Conservation (phyloP, 1,139 yeast genomes). For the Sugiyamaella sp. region DNA sequence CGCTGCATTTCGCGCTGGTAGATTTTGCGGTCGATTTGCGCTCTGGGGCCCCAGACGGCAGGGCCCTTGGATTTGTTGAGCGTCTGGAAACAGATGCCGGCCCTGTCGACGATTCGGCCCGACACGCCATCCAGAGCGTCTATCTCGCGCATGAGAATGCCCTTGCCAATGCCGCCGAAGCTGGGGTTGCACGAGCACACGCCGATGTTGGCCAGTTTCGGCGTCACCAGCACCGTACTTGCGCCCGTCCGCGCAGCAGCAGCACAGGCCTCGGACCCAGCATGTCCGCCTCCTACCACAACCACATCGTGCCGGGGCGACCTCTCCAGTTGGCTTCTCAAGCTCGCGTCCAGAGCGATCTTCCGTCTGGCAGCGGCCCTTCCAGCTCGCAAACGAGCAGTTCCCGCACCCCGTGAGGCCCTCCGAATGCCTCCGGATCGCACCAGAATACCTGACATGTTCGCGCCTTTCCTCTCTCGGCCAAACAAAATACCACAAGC, state of each 20-base stretch:
- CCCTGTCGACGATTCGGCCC: constrained; percentile 78
- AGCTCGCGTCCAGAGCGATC: constrained; percentile 16
- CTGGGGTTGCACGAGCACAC: constrained; percentile 97
- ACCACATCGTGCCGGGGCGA: constrained; percentile 59
- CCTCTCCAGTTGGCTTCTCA: constrained; percentile 18
- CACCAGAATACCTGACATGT: not conserved
- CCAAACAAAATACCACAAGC: no score
- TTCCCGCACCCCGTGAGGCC: not conserved
- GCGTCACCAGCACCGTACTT: constrained; percentile 75
- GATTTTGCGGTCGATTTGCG: constrained; percentile 87
- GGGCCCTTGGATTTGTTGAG: constrained; percentile 90
- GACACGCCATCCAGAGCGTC: constrained; percentile 97
- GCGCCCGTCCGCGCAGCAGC: constrained; percentile 89
- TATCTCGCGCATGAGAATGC: constrained; percentile 86
- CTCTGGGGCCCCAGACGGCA: constrained; percentile 98
- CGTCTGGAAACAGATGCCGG: constrained; percentile 91
- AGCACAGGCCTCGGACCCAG: constrained; percentile 97
- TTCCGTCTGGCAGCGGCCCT: not conserved
- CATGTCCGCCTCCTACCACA: constrained; percentile 98
- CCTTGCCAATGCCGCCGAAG: constrained; percentile 98
- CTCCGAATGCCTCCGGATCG: not conserved
- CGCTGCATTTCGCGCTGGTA: constrained; percentile 81
- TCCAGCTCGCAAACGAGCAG: not conserved
- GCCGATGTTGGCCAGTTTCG: constrained; percentile 73
- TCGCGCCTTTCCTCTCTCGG: no score